Evolutionary conservation across 192 early-diverging fungal genomes (phyloP).

Genomic region (Gaertneriomyces semiglobifer): DNA sequence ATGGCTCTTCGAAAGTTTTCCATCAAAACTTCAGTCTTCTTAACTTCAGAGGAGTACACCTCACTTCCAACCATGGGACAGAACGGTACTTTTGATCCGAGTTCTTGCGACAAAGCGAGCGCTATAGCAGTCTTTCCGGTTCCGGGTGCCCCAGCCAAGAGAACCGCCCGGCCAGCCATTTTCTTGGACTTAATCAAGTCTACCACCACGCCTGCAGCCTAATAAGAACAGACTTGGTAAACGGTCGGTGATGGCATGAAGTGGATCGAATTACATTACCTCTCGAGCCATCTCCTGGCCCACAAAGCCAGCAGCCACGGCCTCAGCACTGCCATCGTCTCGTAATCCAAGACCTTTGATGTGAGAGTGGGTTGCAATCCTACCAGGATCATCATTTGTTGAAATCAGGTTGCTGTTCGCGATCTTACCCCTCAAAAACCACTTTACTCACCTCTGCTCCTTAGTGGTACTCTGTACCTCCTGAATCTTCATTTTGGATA

Average conservation of each 20-base stretch:
- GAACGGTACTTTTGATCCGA: constrained; percentile 98
- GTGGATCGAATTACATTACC: constrained; percentile 41
- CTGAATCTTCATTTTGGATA: constrained; percentile 76
- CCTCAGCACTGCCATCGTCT: constrained; percentile 84
- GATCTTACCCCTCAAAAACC: background rate
- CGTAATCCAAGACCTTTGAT: constrained; percentile 91
- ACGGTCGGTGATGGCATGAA: background rate
- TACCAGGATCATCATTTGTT: constrained; percentile 7
- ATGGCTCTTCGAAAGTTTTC: constrained; percentile 97
- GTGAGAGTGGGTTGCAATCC: constrained; percentile 89
- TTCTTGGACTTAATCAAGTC: constrained; percentile 94
- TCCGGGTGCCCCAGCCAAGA: constrained; percentile 94
- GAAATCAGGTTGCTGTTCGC: background rate
- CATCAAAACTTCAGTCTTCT: constrained; percentile 99
- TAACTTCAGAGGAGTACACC: constrained; percentile 96
- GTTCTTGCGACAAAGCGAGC: constrained; percentile 91
- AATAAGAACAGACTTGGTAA: background rate
- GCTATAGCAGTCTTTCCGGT: constrained; percentile 99
- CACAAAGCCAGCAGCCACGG: constrained; percentile 89
- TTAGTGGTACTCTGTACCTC: constrained; percentile 87
- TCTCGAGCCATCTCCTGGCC: constrained; percentile 96
- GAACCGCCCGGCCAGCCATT: constrained; percentile 93
- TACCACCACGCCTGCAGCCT: constrained; percentile 90
- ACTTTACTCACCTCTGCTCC: constrained; percentile 69
- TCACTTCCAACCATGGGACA: constrained; percentile 99